Evolutionary conservation across 495 filamentous ascomycete species (phyloP), one percentile per base, ranked within the genome.

Genomic region (Mytilinidion resinicola): DNA sequence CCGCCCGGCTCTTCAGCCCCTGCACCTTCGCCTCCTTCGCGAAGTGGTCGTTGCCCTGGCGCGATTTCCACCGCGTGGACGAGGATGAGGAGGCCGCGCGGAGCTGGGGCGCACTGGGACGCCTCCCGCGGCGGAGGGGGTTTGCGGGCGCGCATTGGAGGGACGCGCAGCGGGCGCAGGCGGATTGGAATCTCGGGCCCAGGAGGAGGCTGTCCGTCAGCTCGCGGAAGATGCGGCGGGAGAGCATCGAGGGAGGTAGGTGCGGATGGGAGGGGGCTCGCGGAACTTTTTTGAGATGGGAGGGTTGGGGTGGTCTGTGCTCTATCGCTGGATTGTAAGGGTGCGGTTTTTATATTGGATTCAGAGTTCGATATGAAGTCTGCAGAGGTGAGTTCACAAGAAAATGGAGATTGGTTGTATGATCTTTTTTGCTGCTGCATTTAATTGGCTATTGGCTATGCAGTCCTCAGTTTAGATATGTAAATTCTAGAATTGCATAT

Each of bases 1-100:
- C 93, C 56, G 93, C 95, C 62, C 93, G 85, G 60, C 88, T 91
- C 72, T 91, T 96, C 36, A 95, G 73, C 0, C 83, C 85, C 59
- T 86, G 79, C 3, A 90, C 81, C 63, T 81, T 83, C 9, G 93
- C 91, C 51, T 84, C 76, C 55, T 80, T 82, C 0, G 82, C 81
- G 71, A 82, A 92, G 37, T 61, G 69, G 73, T 98, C 93, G 46
- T 72, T 79, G 17, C 71, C 71, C 60, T 96, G 90, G 42, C 93
- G 88, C 15, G 75, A 75, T 62, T 88, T 84, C 93, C 95, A 98
- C 75, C 84, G 76, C 61, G 82, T 84, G 21, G 82, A 91, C 12
- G 89, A 91, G 3, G 89, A 83, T 11, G 75, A 71, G 30, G 75
- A 75, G 8, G 62, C 67, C 11, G 58, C 53, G 43, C 47, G 25